These are phyloP conservation scores for Yamadazyma membranifaciens DNA, from an alignment of 1,139 yeast species.

Conservation along the genomic window DNA sequence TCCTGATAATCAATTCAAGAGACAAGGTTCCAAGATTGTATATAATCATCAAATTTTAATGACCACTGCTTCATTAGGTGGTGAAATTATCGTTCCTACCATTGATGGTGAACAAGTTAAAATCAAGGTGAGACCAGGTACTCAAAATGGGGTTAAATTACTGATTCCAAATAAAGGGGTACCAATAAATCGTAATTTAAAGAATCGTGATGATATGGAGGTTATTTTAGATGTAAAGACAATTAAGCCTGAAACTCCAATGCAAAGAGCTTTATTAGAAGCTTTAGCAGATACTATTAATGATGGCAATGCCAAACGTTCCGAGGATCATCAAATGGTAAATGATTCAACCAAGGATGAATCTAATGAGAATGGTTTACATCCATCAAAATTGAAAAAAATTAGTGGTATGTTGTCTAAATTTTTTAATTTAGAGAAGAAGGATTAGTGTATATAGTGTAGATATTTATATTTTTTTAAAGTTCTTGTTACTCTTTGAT, in stretches of 20 bases:
- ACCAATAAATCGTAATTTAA: slow-evolving; percentile 58
- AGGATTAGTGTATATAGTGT: slow-evolving; percentile 11
- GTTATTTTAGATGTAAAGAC: slow-evolving; percentile 73
- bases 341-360: slow-evolving; percentile 35
- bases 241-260: slow-evolving; percentile 74
- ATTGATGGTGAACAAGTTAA: slow-evolving; percentile 73
- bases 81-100: slow-evolving; percentile 84
- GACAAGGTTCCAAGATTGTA: slow-evolving; percentile 64
- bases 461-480: slow-evolving; percentile 4
- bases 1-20: slow-evolving; percentile 67
- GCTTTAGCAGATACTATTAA: slow-evolving; percentile 90
- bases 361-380: slow-evolving; percentile 33
- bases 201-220: slow-evolving; percentile 77
- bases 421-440: slow-evolving; percentile 56
- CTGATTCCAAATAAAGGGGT: slow-evolving; percentile 88
- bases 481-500: too few relatives aligned
- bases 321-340: slow-evolving; percentile 50
- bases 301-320: slow-evolving; percentile 74
- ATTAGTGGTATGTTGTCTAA: slow-evolving; percentile 63
- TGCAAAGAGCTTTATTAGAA: slow-evolving; percentile 88
- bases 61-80: slow-evolving; percentile 97
- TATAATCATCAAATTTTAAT: slow-evolving; percentile 70
- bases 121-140: slow-evolving; percentile 82
- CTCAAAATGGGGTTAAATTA: slow-evolving; percentile 72
- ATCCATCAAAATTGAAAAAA: slow-evolving; percentile 57